These are phyloP conservation scores for Penicillium ochrochloron DNA, from an alignment of 495 filamentous ascomycete species.

Conservation along the genomic window DNA sequence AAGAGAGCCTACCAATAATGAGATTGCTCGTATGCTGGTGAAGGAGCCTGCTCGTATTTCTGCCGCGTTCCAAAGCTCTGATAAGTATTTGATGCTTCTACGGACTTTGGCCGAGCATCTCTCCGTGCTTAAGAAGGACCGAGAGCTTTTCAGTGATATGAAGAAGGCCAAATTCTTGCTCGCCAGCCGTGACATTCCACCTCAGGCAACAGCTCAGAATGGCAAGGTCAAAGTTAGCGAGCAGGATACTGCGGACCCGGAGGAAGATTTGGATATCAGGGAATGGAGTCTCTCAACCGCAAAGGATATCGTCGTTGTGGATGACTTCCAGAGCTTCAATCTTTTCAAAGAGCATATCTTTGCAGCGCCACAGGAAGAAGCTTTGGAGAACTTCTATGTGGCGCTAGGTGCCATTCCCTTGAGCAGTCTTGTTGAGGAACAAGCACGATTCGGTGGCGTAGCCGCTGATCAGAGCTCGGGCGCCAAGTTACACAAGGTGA, in stretches of 20 bases:
- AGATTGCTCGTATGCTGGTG: slow-evolving; percentile 79
- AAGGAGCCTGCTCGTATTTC: slow-evolving; percentile 79
- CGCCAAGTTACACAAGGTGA: slow-evolving; percentile 69
- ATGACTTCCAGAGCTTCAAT: slow-evolving; percentile 84
- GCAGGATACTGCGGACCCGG: slow-evolving; percentile 58
- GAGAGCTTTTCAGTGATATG: slow-evolving; percentile 75
- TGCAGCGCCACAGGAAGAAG: slow-evolving; percentile 85
- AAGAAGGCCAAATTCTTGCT: slow-evolving; percentile 75
- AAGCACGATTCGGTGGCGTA: slow-evolving; percentile 51
- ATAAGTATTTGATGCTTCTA: slow-evolving; percentile 84
- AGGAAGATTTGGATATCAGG: slow-evolving; percentile 73
- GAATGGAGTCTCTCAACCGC: slow-evolving; percentile 76
- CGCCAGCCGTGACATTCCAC: slow-evolving; percentile 73
- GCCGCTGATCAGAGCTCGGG: slow-evolving; percentile 58
- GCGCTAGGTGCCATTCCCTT: slow-evolving; percentile 51
- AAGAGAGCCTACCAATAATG: slow-evolving; percentile 80
- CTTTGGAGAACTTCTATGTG: slow-evolving; percentile 81
- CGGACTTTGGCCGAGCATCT: slow-evolving; percentile 75
- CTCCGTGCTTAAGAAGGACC: slow-evolving; percentile 72
- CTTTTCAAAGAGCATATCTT: slow-evolving; percentile 81
- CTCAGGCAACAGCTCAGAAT: slow-evolving; percentile 30
- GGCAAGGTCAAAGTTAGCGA: slow-evolving; percentile 28
- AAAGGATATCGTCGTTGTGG: slow-evolving; percentile 74
- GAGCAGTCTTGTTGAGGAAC: slow-evolving; percentile 52
- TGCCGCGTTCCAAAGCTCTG: slow-evolving; percentile 73